A percentile compares a stretch with the other conserved stretches of the same genome.
phyloP scores from a whole-genome alignment of 495 filamentous ascomycete genomes.

The Penicillium egyptiacum region DNA sequence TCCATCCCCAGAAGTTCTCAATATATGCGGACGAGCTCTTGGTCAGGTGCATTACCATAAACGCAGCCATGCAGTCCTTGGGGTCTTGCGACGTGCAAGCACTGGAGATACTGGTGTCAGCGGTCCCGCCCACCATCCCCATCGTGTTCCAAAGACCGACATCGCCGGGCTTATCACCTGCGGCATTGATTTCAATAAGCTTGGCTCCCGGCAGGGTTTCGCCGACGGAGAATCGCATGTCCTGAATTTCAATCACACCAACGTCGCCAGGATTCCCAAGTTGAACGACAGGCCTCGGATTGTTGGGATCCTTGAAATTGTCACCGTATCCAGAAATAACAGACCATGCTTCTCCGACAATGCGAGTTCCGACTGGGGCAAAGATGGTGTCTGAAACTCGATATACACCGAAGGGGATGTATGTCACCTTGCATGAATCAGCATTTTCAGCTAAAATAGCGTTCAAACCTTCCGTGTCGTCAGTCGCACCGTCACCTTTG shows the following conservation, averaged over 20 bases:
- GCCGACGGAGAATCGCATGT: slow-evolving; percentile 54
- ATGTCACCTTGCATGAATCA: slow-evolving; percentile 52
- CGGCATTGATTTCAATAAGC: slow-evolving; percentile 52
- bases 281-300: slow-evolving; percentile 57
- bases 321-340: slow-evolving; percentile 51
- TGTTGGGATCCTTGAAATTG: slow-evolving; percentile 50
- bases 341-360: slow-evolving; percentile 57
- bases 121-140: slow-evolving; percentile 53
- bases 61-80: slow-evolving; percentile 48
- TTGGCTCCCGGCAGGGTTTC: slow-evolving; percentile 53
- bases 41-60: slow-evolving; percentile 54
- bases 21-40: slow-evolving; percentile 52
- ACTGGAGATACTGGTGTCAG: slow-evolving; percentile 37
- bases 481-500: slow-evolving; percentile 43
- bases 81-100: slow-evolving; percentile 42
- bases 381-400: slow-evolving; percentile 56
- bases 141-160: slow-evolving; percentile 60
- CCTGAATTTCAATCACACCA: slow-evolving; percentile 58
- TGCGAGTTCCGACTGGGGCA: slow-evolving; percentile 53
- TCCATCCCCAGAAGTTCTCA: slow-evolving; percentile 64
- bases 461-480: slow-evolving; percentile 53
- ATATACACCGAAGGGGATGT: slow-evolving; percentile 63
- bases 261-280: slow-evolving; percentile 58
- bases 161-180: slow-evolving; percentile 50
- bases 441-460: slow-evolving; percentile 49